Conservation (phyloP, 805 yeast species). For the Hanseniaspora pseudoguilliermondii region DNA sequence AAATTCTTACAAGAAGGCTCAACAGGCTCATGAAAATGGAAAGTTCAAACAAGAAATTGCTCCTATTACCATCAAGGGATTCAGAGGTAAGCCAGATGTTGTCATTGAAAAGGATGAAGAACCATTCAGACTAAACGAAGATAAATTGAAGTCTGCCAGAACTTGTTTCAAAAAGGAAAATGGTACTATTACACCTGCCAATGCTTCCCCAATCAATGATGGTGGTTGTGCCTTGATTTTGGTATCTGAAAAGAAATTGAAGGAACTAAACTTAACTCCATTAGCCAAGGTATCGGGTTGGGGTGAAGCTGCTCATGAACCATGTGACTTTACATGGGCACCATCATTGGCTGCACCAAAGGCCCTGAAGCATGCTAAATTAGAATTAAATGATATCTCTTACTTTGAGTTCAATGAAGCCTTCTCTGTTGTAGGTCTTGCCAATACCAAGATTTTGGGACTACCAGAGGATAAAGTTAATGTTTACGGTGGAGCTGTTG, state of each 20-base stretch:
- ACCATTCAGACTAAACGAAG: constrained; percentile 60
- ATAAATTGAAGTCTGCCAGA: constrained; percentile 68
- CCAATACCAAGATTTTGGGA: constrained; percentile 61
- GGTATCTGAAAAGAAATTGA: constrained; percentile 71
- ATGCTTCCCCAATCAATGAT: constrained; percentile 91
- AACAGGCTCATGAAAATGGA: constrained; percentile 62
- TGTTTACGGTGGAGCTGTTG: constrained; percentile 92
- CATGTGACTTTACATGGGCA: constrained; percentile 90
- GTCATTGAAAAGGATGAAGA: constrained; percentile 74
- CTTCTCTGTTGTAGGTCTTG: constrained; percentile 89
- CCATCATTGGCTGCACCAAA: constrained; percentile 93
- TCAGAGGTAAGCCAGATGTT: constrained; percentile 78
- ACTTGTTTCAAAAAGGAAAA: constrained; percentile 87
- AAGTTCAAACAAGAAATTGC: constrained; percentile 74
- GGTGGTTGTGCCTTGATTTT: constrained; percentile 94
- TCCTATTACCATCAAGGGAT: constrained; percentile 80
- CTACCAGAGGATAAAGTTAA: constrained; percentile 59
- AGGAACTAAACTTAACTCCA: constrained; percentile 79
- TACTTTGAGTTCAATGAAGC: constrained; percentile 96
- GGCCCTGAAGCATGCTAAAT: constrained; percentile 77
- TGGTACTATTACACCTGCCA: constrained; percentile 95
- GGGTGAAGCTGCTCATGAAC: constrained; percentile 97
- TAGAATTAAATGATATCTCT: constrained; percentile 57
- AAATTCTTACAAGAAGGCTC: constrained; percentile 74
- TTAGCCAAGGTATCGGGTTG: constrained; percentile 80